Percentiles rank a stretch among this genome's conserved stretches.
phyloP scores from a whole-genome alignment of 164 flowering plant species.

The Pachysandra terminalis region DNA sequence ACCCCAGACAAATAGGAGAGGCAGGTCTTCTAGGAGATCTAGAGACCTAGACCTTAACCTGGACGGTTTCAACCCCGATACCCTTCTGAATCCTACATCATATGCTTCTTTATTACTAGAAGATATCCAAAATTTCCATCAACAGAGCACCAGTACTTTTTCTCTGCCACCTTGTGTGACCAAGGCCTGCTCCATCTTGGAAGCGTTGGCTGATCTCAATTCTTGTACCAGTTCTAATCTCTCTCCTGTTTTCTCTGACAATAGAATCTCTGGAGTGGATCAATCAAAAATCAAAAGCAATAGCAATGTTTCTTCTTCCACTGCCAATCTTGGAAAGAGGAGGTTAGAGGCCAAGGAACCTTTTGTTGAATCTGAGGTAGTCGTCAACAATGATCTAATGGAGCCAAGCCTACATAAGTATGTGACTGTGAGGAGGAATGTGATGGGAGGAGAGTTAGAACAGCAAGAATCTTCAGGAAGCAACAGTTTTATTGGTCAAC shows the following conservation, averaged over 20 bases:
- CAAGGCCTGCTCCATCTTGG: slow-evolving; percentile 87
- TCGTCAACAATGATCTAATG: slow-evolving; percentile 45
- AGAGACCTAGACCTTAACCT: slow-evolving; percentile 42
- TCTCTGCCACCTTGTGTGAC: slow-evolving; percentile 73
- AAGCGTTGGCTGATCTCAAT: slow-evolving; percentile 93
- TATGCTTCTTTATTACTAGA: slow-evolving; percentile 58
- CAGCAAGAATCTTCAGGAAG: slow-evolving; percentile 84
- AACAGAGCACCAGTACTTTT: slow-evolving; percentile 35
- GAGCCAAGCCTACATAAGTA: slow-evolving; percentile 90
- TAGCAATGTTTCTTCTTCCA: slow-evolving; percentile 3
- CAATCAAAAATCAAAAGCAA: slow-evolving; percentile 13
- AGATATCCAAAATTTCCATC: slow-evolving; percentile 89
- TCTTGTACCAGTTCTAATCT: slow-evolving; percentile 45
- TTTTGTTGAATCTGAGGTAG: slow-evolving; percentile 60
- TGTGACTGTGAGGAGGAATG: slow-evolving; percentile 67
- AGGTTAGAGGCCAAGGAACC: slow-evolving; percentile 35
- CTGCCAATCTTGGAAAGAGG: slow-evolving; percentile 18
- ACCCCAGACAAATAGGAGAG: slow-evolving; percentile 38
- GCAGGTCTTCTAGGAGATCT: slow-evolving; percentile 47
- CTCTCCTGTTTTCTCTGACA: slow-evolving; percentile 32
- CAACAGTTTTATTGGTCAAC: slow-evolving; percentile 58
- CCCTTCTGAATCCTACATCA: slow-evolving; percentile 42
- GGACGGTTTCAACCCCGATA: slow-evolving; percentile 37
- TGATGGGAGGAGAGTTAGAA: slow-evolving; percentile 35
- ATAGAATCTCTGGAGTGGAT: slow-evolving; percentile 21